These are phyloP conservation scores for Neurospora sp. DNA, from an alignment of 495 filamentous ascomycete genomes.

Conservation along the genomic window DNA sequence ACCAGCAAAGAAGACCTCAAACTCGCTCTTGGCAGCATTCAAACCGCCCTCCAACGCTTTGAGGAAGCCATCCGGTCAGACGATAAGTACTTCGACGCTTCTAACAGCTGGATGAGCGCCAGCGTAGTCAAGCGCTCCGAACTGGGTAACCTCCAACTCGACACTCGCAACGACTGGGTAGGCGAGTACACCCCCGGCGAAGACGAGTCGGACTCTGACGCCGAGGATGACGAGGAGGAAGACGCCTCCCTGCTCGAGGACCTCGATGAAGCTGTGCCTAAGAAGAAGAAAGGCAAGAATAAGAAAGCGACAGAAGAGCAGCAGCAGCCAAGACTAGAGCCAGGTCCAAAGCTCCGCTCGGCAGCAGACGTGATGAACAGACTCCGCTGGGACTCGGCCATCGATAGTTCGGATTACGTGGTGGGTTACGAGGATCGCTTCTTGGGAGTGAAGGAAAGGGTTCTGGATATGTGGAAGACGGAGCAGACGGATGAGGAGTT, in stretches of 20 bases:
- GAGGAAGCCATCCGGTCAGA: slow-evolving; percentile 35
- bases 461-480: slow-evolving; percentile 56
- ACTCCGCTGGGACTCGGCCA: slow-evolving; percentile 56
- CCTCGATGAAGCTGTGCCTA: slow-evolving; percentile 12
- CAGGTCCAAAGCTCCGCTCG: slow-evolving; percentile 27
- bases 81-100: slow-evolving; percentile 37
- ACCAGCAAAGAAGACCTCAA: slow-evolving; percentile 21
- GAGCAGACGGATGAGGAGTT: slow-evolving; percentile 78
- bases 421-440: slow-evolving; percentile 74
- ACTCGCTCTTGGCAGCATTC: slow-evolving; percentile 24
- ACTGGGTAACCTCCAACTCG: slow-evolving; percentile 28
- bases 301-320: slow-evolving; percentile 2
- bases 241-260: slow-evolving; percentile 14
- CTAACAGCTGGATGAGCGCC: slow-evolving; percentile 37
- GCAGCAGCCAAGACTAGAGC: neutral
- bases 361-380: slow-evolving; percentile 60
- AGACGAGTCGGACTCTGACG: slow-evolving; percentile 21
- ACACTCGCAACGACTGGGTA: slow-evolving; percentile 34
- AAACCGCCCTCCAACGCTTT: slow-evolving; percentile 34
- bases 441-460: slow-evolving; percentile 51
- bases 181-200: slow-evolving; percentile 30
- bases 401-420: slow-evolving; percentile 54
- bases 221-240: slow-evolving; percentile 19
- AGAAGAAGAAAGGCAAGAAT: slow-evolving; percentile 10
- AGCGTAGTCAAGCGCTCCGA: slow-evolving; percentile 26